phyloP scores from a whole-genome alignment of 2,329 filamentous ascomycete genomes.

The Aspergillus udagawae region DNA sequence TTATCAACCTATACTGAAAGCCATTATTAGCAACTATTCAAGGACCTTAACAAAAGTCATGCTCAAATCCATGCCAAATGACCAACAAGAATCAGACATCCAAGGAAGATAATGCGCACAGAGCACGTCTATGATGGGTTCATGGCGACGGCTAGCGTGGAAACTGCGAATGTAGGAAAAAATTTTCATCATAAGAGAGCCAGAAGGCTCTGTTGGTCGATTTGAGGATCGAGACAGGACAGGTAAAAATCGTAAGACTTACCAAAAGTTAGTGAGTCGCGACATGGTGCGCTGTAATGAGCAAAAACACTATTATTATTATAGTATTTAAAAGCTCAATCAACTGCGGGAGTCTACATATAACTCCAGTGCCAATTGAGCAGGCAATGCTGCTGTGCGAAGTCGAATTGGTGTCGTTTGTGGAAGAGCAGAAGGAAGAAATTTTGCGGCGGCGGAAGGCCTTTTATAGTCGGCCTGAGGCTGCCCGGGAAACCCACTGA shows the following conservation, averaged over 20 bases:
- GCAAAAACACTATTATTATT: constrained; percentile 1
- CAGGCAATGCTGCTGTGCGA: background rate
- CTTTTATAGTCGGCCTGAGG: constrained; percentile 31
- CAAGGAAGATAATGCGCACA: constrained; percentile 38
- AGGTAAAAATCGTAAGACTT: constrained; percentile 12
- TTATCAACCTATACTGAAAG: background rate
- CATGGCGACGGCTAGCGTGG: constrained; percentile 36
- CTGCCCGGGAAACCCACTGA: constrained; percentile 29
- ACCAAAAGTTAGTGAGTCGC: constrained; percentile 17
- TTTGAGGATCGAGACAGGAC: constrained; percentile 5
- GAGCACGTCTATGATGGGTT: constrained; percentile 32
- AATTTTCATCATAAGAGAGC: constrained; percentile 38
- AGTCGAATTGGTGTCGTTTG: background rate
- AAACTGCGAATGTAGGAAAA: constrained; percentile 42
- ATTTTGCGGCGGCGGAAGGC: constrained; percentile 19
- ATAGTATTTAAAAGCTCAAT: background rate
- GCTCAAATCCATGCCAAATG: background rate
- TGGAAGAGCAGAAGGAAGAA: constrained; percentile 20
- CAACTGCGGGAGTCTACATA: constrained; percentile 3
- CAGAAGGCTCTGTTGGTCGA: constrained; percentile 17
- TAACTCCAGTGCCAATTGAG: background rate
- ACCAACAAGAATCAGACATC: constrained; percentile 29
- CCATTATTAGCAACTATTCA: constrained; percentile 11
- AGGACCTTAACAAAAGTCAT: constrained; percentile 6
- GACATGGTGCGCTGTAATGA: background rate